Evolutionary conservation across 371 early-diverging fungal genomes (phyloP), one percentile per base, ranked within the genome.

Genomic region (Zychaea mexicana): DNA sequence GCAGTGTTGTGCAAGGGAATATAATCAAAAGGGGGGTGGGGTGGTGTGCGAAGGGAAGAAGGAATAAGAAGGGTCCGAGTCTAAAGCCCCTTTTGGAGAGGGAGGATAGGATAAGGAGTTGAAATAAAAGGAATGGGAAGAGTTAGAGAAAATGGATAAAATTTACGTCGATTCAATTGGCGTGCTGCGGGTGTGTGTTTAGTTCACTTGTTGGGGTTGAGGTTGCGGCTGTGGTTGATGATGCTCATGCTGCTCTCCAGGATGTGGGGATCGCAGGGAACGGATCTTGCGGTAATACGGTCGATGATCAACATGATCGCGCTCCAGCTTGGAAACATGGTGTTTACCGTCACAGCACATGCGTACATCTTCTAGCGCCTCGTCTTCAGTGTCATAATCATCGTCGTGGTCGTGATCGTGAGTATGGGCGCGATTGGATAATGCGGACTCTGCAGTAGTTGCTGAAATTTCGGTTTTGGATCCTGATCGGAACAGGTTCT

Each of bases 331-430:
- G 33, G 73, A 72, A 22, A 78, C 64, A 31, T 78, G 72, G 58
- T 78, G 78, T 28, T 71, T 70, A 12, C 78, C 78, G 55, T 74
- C 70, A 53, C 78, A 78, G 31, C 78, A 78, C 70, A 72, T 70
- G 15, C 74, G 59, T 8, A 78, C 67, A 64, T 78, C 74, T 47
- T 74, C 78, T n/a, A 78, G 45, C 19, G 68, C 62, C 15, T 68
- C 70, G 24, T 67, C 65, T 32, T 74, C 73, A 15, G 49, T 36
- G n/a, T 70, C 69, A 15, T 42, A 4, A 30, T 61, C 56, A 33
- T 52, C 57, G 39, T 38, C 31, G 30, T 47, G 31, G 32, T 39
- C 46, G 27, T 22, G 46, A 42, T 30, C 22, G 22, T 54, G 60
- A 12, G 22, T n/a, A 19, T 57, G 52, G 22, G 13, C 42, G 1